phyloP scores from a whole-genome alignment of 208 protist genomes.

The Trypanosoma avium region DNA sequence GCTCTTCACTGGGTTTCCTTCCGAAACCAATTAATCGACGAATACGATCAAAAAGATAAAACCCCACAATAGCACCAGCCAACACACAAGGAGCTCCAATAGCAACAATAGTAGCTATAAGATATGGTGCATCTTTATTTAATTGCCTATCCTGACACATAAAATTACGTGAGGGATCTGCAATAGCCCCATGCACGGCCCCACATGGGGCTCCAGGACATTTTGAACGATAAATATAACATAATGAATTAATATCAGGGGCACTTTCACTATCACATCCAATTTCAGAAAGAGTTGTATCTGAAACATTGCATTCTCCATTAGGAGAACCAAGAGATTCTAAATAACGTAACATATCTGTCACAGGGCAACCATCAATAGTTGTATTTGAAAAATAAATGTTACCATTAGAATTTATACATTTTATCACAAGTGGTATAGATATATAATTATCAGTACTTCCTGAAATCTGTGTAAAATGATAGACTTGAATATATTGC shows the following conservation, averaged over 20 bases:
- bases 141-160: constrained; percentile 5
- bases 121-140: constrained; percentile 9
- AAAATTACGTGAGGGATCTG: constrained; percentile 11
- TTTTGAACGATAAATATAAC: constrained; percentile 15
- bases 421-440: constrained; percentile 4
- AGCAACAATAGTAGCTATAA: constrained; percentile 9
- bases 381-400: constrained; percentile 9
- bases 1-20: neutral
- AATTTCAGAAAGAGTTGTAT: neutral
- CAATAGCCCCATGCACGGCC: neutral
- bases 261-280: constrained; percentile 2
- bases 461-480: neutral
- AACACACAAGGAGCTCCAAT: constrained; percentile 13
- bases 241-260: constrained; percentile 4
- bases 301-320: constrained; percentile 16
- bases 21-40: neutral
- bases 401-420: constrained; percentile 9
- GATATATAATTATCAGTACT: neutral
- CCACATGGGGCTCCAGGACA: constrained; percentile 20
- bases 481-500: constrained; percentile 10
- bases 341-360: constrained; percentile 17
- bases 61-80: constrained; percentile 9
- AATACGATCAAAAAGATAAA: constrained; percentile 14
- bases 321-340: constrained; percentile 2
- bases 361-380: constrained; percentile 8